Conservation (phyloP, 768 basidiomycete species). For the Lactarius vividus region DNA sequence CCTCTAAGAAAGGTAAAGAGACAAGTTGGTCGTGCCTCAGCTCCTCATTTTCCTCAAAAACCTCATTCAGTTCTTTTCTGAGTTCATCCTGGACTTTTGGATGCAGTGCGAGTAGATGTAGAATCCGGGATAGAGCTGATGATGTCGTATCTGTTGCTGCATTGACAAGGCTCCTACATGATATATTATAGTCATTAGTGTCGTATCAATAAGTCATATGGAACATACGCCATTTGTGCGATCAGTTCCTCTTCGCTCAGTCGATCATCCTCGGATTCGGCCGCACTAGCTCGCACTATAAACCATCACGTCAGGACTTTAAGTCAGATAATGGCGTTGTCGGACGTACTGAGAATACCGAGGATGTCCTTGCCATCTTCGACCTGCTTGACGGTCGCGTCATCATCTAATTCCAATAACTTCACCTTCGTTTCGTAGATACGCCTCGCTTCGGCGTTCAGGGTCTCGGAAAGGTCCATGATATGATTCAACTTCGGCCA, state of each 20-base stretch:
- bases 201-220: neutral
- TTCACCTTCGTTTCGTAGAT: slow-evolving; percentile 41
- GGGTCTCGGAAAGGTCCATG: slow-evolving; percentile 34
- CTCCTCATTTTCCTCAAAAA: slow-evolving; percentile 24
- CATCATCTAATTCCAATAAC: slow-evolving; percentile 34
- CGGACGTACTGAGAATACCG: neutral
- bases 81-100: neutral
- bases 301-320: neutral
- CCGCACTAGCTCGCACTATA: slow-evolving; percentile 34
- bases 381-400: neutral
- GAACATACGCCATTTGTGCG: slow-evolving; percentile 38
- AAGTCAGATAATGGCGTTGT: neutral
- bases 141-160: slow-evolving; percentile 18
- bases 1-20: slow-evolving; percentile 35
- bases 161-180: slow-evolving; percentile 18
- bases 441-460: slow-evolving; percentile 37
- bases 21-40: slow-evolving; percentile 35
- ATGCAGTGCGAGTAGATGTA: neutral
- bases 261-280: slow-evolving; percentile 29
- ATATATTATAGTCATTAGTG: neutral
- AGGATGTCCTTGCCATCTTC: neutral
- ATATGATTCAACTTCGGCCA: slow-evolving; percentile 34
- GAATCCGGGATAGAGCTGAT: neutral
- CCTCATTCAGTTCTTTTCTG: neutral
- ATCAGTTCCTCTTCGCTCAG: slow-evolving; percentile 38